Evolutionary conservation across 106 monocot genomes (phyloP).

Genomic region (Chionographis japonica): DNA sequence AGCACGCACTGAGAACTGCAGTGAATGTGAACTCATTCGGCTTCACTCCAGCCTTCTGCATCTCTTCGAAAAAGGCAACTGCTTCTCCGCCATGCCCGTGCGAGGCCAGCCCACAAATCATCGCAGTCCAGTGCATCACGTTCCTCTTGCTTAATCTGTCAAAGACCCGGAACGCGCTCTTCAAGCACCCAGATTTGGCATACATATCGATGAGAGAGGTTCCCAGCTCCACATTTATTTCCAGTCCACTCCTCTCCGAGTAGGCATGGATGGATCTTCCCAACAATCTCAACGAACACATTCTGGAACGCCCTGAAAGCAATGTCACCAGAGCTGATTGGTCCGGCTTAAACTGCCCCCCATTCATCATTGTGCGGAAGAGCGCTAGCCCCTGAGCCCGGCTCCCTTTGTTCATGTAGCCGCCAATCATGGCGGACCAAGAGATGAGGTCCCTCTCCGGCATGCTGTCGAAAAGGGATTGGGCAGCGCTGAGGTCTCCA

Average conservation of each 20-base stretch:
- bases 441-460: conserved; percentile 43
- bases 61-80: conserved; percentile 41
- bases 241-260: conserved; percentile 21
- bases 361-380: conserved; percentile 47
- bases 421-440: conserved; percentile 56
- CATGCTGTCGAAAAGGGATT: conserved; percentile 41
- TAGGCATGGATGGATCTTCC: conserved; percentile 68
- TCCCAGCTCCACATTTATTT: conserved; percentile 28
- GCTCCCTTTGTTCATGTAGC: conserved; percentile 24
- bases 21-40: conserved; percentile 70
- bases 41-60: conserved; percentile 29
- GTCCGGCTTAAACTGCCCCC: conserved; percentile 23
- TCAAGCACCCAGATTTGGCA: conserved; percentile 45
- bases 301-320: conserved; percentile 26
- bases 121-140: conserved; percentile 68
- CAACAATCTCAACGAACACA: conserved; percentile 17
- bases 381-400: conserved; percentile 24
- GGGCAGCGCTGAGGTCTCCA: conserved; percentile 19
- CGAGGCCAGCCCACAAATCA: conserved; percentile 62
- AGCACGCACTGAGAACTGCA: conserved; percentile 56
- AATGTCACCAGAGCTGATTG: conserved; percentile 35
- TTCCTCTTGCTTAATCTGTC: conserved; percentile 36
- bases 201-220: conserved; percentile 59
- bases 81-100: conserved; percentile 54
- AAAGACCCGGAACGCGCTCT: conserved; percentile 42